Conservation (phyloP, 192 early-diverging fungal genomes). For the Dimargaris cristalligena region DNA sequence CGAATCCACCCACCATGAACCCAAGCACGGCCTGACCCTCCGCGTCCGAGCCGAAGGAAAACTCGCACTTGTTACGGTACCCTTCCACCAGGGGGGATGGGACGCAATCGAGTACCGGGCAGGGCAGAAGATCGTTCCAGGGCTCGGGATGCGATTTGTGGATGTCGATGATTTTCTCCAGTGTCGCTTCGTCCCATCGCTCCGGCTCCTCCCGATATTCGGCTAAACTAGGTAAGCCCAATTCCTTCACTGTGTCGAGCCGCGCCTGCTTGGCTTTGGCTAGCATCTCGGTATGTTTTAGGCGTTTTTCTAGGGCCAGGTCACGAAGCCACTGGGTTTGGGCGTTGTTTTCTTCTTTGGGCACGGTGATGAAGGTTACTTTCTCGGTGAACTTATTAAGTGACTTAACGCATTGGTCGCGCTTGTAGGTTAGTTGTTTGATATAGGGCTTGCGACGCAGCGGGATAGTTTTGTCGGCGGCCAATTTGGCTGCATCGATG, state of each 20-base stretch:
- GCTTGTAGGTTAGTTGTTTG: neutral
- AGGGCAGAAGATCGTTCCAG: neutral
- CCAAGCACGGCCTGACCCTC: slow-evolving; percentile 37
- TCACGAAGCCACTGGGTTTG: neutral
- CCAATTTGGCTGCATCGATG: neutral
- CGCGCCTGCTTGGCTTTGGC: neutral
- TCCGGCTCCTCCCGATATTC: neutral
- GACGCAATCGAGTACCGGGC: slow-evolving; percentile 17
- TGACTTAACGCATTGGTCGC: neutral
- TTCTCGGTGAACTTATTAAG: neutral
- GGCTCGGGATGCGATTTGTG: neutral
- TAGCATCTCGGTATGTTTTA: neutral
- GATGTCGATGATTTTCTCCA: neutral
- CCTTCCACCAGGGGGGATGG: slow-evolving; percentile 37
- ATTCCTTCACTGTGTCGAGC: neutral
- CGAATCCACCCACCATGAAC: slow-evolving; percentile 47
- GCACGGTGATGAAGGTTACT: neutral
- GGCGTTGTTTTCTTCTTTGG: neutral
- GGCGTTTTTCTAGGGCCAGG: neutral
- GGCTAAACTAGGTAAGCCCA: neutral
- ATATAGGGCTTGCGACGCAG: neutral
- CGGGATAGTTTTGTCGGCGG: neutral
- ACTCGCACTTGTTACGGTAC: slow-evolving; percentile 70
- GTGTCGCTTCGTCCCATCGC: neutral
- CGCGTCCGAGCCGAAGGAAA: slow-evolving; percentile 42